A percentile compares a stretch with the other conserved stretches of the same genome.
phyloP scores from a whole-genome alignment of 257 asterid genomes.

The Forsythia viridissima region DNA sequence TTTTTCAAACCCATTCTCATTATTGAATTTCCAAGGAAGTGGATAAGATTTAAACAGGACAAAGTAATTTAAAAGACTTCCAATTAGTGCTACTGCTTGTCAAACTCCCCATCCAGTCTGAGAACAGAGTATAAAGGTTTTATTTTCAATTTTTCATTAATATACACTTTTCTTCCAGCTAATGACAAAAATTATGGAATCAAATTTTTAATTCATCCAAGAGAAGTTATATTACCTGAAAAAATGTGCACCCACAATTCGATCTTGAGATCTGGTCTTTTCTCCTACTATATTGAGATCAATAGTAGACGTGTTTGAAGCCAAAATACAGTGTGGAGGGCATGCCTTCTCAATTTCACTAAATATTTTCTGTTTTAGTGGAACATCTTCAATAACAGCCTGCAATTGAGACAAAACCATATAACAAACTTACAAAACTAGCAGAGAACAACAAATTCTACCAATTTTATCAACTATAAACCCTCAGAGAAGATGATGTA shows the following conservation, averaged over 20 bases:
- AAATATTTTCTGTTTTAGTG: slow-evolving; percentile 84
- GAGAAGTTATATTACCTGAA: slow-evolving; percentile 63
- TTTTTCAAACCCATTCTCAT: background rate
- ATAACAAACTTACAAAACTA: slow-evolving; percentile 20
- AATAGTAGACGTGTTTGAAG: slow-evolving; percentile 92
- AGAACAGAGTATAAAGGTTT: slow-evolving; percentile 7
- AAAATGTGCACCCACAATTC: slow-evolving; percentile 94
- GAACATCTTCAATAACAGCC: slow-evolving; percentile 89
- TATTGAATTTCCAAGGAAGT: background rate
- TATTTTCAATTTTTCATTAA: background rate
- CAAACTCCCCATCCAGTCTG: slow-evolving; percentile 10
- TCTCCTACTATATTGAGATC: slow-evolving; percentile 82
- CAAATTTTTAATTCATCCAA: background rate
- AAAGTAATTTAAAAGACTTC: background rate
- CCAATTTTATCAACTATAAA: background rate
- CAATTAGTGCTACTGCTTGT: slow-evolving; percentile 4
- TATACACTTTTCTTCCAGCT: background rate
- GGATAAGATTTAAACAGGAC: background rate
- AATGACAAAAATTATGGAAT: background rate
- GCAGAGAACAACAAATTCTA: background rate
- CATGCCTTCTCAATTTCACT: slow-evolving; percentile 85
- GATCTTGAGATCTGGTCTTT: slow-evolving; percentile 75
- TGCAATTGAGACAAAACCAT: slow-evolving; percentile 42
- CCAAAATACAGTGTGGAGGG: slow-evolving; percentile 91
- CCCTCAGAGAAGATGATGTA: slow-evolving; percentile 3